Evolutionary conservation across 176 grass and related monocot genomes (phyloP).

Genomic region (Triticum timopheevii): DNA sequence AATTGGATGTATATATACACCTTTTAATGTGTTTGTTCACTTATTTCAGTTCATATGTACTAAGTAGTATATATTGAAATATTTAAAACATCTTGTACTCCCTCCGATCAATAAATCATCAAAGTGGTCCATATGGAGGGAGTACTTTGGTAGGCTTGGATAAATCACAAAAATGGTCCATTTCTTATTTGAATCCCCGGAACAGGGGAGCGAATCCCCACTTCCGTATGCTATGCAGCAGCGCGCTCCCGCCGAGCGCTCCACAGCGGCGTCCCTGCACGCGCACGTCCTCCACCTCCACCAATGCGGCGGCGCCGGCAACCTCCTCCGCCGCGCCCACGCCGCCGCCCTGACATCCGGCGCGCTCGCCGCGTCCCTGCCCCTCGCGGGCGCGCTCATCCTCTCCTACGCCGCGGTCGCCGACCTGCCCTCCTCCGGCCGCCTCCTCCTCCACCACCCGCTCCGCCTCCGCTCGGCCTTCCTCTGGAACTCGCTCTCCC

Average conservation of each 20-base stretch:
- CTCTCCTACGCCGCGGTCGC: constrained; percentile 59
- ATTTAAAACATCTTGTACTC: too few relatives aligned
- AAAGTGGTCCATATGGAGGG: too few relatives aligned
- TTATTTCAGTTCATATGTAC: too few relatives aligned
- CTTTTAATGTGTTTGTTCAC: too few relatives aligned
- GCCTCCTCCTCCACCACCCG: constrained; percentile 43
- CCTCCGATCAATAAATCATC: too few relatives aligned
- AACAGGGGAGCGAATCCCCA: neutral
- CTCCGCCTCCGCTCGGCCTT: constrained; percentile 46
- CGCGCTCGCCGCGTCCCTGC: constrained; percentile 41
- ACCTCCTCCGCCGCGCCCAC: constrained; percentile 38
- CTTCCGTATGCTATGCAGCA: neutral
- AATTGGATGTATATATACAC: too few relatives aligned
- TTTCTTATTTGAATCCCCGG: neutral
- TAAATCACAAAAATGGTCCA: neutral
- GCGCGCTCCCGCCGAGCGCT: neutral
- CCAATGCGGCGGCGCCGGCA: constrained; percentile 17
- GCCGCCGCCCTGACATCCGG: constrained; percentile 43
- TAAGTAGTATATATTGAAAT: too few relatives aligned
- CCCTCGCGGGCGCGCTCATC: constrained; percentile 51
- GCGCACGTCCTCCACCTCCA: constrained; percentile 47
- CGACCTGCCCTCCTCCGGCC: constrained; percentile 46
- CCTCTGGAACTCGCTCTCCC: constrained; percentile 89
- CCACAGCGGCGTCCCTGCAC: constrained; percentile 34
- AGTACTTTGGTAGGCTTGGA: too few relatives aligned